These are phyloP conservation scores for Cunninghamia lanceolata DNA, from an alignment of 75 land plant species.

Conservation along the genomic window DNA sequence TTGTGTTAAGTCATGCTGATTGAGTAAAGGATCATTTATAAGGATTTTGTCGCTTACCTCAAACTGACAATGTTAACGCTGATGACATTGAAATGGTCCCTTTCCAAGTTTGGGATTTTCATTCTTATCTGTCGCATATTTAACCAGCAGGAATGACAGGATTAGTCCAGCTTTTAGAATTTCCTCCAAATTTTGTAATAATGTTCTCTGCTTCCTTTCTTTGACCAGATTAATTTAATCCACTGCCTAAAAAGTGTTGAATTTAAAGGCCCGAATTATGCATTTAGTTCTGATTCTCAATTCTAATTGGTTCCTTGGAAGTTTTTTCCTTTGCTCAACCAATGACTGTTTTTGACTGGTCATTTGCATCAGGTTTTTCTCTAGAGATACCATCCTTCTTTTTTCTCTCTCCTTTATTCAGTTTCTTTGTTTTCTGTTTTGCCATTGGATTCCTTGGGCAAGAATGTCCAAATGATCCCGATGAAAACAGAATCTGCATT, in stretches of 20 bases:
- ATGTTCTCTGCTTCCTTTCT: not conserved
- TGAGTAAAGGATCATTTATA: not conserved
- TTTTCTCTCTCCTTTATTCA: not conserved
- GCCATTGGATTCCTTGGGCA: not conserved
- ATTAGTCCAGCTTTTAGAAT: not conserved
- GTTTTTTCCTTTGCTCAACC: not conserved
- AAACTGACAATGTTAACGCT: not conserved
- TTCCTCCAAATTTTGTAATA: not conserved
- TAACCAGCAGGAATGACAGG: not conserved
- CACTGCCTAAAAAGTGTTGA: not conserved
- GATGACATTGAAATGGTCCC: not conserved
- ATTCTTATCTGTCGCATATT: not conserved
- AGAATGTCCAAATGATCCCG: too few relatives aligned
- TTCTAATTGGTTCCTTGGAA: not conserved
- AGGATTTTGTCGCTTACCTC: not conserved
- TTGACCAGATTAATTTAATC: not conserved
- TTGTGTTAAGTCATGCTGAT: not conserved
- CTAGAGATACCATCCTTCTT: not conserved
- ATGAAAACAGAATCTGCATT: too few relatives aligned
- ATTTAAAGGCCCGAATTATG: not conserved
- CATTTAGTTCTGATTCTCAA: not conserved
- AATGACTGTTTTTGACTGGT: not conserved
- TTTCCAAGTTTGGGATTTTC: not conserved
- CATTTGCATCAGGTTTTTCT: not conserved
- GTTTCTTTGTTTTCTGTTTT: not conserved